A percentile compares a stretch with the other conserved stretches of the same genome.
phyloP scores from a whole-genome alignment of 768 basidiomycete species.

The Tubosaeta sp. region DNA sequence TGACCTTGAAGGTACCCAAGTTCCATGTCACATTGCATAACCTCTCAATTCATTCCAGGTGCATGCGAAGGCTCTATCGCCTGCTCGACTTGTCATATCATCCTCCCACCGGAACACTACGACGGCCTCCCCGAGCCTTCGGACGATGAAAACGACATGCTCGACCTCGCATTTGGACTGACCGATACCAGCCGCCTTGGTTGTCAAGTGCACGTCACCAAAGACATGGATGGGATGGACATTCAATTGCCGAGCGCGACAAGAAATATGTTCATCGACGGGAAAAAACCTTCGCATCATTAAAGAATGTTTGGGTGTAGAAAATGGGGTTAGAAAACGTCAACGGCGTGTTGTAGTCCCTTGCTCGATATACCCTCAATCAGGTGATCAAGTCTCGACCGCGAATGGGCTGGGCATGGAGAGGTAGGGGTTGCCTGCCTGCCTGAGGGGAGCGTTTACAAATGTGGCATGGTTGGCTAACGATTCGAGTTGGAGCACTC shows the following conservation, averaged over 20 bases:
- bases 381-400: neutral
- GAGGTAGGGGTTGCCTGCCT: too few species aligned
- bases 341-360: slow-evolving; percentile 2
- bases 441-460: neutral
- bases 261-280: slow-evolving; percentile 96
- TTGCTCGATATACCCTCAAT: slow-evolving; percentile 16
- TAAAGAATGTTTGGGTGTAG: slow-evolving; percentile 12
- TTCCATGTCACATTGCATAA: neutral
- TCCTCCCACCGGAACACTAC: slow-evolving; percentile 61
- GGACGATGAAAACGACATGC: slow-evolving; percentile 98
- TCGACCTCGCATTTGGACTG: slow-evolving; percentile 96
- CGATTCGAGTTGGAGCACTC: neutral
- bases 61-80: slow-evolving; percentile 97
- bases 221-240: slow-evolving; percentile 78
- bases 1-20: slow-evolving; percentile 80
- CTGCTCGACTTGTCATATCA: slow-evolving; percentile 96
- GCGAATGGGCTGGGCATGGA: neutral
- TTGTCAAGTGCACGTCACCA: slow-evolving; percentile 75
- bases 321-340: neutral
- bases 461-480: neutral
- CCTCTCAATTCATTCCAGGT: slow-evolving; percentile 43
- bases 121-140: slow-evolving; percentile 88
- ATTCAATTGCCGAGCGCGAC: slow-evolving; percentile 89
- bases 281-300: slow-evolving; percentile 51
- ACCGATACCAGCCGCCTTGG: slow-evolving; percentile 88